Evolutionary conservation across 2,329 filamentous ascomycete genomes (phyloP), one percentile per base, ranked within the genome.

Genomic region (Pleomassaria siparia): DNA sequence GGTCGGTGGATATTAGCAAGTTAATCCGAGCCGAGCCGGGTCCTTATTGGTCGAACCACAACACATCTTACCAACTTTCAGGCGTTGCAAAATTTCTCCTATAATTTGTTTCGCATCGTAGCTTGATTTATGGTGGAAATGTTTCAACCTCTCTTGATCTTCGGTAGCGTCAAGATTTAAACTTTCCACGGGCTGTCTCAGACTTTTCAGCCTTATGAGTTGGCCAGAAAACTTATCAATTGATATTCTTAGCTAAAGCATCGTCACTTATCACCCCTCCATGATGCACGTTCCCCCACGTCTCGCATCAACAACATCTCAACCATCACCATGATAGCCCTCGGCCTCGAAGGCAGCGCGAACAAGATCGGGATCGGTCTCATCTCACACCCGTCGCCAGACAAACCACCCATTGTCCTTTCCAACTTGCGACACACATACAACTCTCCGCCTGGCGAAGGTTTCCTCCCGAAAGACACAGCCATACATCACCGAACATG

Each of bases 321-420:
- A 4, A 4, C 20, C 24, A 22, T n/a, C 51, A 71, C 50, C 43
- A 84, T 85, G 77, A 86, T 88, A 58, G 81, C 85, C 24, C 80
- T 89, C 62, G 86, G 86, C 18, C 80, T 89, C 68, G 94, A 99
- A 78, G 92, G 94, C 71, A 96, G 90, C 47, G 94, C 94, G 73
- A 99, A 99, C 80, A 99, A 99, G 75, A 84, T 99, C 43, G 94
- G 92, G 58, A 87, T 97, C 49, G 94, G 94, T 64, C 79, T 99
- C 49, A 96, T 99, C 70, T 82, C 84, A 20, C 94, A 97, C 76
- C 79, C 84, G 3, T 62, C 74, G 53, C 65, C 74, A 8, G 66
- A 67, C 46, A 62, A 69, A 36, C 47, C 73, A 61, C 71, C 75
- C 22, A 75, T 78, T 50, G 68, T 99, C 67, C 89, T 99, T 58